A percentile compares a stretch with the other conserved stretches of the same genome.
phyloP scores from a whole-genome alignment of 2,329 filamentous ascomycete species.

The Botryotinia narcissicola region DNA sequence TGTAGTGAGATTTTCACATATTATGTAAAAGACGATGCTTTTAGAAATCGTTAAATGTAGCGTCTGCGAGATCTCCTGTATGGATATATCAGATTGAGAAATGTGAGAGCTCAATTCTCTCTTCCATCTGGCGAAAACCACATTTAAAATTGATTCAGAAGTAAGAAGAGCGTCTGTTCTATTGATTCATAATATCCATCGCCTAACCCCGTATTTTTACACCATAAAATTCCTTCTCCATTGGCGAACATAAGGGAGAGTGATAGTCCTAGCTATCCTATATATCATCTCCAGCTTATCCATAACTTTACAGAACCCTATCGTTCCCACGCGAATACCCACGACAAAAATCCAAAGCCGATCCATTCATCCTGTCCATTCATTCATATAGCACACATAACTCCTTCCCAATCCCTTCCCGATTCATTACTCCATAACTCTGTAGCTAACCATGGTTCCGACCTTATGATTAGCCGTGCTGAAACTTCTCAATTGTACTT shows the following conservation, averaged over 20 bases:
- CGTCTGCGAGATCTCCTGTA: not conserved
- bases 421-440: constrained; percentile 45
- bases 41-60: not conserved
- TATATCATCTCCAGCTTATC: constrained; percentile 5
- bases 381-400: not conserved
- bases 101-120: not conserved
- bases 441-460: constrained; percentile 93
- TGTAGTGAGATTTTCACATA: not conserved
- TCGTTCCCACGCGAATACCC: not conserved
- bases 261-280: constrained; percentile 17
- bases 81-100: not conserved
- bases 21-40: not conserved
- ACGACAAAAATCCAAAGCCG: not conserved
- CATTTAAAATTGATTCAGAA: not conserved
- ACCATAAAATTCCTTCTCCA: not conserved
- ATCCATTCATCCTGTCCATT: not conserved
- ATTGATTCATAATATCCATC: not conserved
- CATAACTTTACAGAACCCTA: constrained; percentile 15
- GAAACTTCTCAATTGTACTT: constrained; percentile 92
- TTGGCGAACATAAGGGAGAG: not conserved
- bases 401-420: not conserved
- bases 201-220: not conserved
- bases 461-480: constrained; percentile 93
- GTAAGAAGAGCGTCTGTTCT: not conserved
- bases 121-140: not conserved